Evolutionary conservation across 2,329 filamentous ascomycete genomes (phyloP), one percentile per base, ranked within the genome.

Genomic region (Fusarium irregulare): DNA sequence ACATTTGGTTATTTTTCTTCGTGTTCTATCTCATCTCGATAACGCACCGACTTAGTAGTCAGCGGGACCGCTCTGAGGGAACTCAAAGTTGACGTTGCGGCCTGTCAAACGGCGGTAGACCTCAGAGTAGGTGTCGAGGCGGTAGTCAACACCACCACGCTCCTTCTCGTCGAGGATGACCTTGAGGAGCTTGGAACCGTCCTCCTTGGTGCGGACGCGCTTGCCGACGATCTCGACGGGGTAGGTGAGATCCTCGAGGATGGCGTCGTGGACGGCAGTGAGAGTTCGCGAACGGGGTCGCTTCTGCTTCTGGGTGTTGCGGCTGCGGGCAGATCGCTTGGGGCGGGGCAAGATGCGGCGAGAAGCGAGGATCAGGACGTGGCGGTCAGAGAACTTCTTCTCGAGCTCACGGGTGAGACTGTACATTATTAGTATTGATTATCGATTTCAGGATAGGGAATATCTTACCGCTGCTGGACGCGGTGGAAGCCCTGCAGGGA

Each of bases 361-460:
- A 82, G 95, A 97, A 79, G 96, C 96, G 80, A 99, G 92, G 91
- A 99, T 94, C 84, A 99, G 89, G 84, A 99, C 96, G 86, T 99
- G 96, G 86, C 96, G 96, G 90, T 99, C 96, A 75, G 96, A 98
- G 93, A 99, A 99, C 89, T 99, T 99, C 94, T 99, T 99, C 92
- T 99, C 96, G 83, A 99, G 94, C 90, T 99, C 96, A 87, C 96
- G 96, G 86, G 96, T 99, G 83, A 99, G 91, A 83, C 95, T 98
- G 63, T 6, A 30, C 1, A 4, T n/a, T 4, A 65, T 78, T 67
- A 80, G 74, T 60, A 16, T n/a, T 45, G 23, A 2, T 6, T 34
- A 2, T 6, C 5, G 10, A 1, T 34, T 3, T 14, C 4, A 11
- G 14, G 16, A 30, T 16, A 25, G 49, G 48, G 49, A 7, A 55